Evolutionary conservation across 2,329 filamentous ascomycete genomes (phyloP).

Genomic region (Capronia americana): DNA sequence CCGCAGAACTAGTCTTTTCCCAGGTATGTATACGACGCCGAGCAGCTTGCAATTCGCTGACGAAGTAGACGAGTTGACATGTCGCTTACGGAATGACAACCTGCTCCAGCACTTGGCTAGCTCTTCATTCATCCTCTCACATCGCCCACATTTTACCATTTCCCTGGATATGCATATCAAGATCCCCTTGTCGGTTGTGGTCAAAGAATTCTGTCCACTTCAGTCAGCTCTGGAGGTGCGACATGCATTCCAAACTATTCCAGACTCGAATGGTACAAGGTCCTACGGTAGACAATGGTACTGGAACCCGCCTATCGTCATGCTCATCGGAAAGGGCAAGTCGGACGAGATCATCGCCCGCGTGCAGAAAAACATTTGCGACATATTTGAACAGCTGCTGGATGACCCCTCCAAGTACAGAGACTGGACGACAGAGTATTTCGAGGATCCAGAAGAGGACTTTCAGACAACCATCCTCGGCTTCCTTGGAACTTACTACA

Average conservation of each 20-base stretch:
- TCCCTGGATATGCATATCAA: slow-evolving; percentile 27
- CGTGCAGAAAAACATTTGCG: slow-evolving; percentile 16
- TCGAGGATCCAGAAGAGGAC: slow-evolving; percentile 21
- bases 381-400: slow-evolving; percentile 27
- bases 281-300: slow-evolving; percentile 13
- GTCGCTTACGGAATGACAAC: slow-evolving; percentile 12
- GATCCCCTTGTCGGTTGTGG: slow-evolving; percentile 19
- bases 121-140: slow-evolving; percentile 14
- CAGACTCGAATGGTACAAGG: slow-evolving; percentile 18
- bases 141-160: slow-evolving; percentile 21
- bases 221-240: slow-evolving; percentile 19
- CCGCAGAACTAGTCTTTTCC: slow-evolving; percentile 23
- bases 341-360: slow-evolving; percentile 6
- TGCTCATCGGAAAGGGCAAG: slow-evolving; percentile 24
- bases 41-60: background rate
- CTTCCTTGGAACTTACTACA: slow-evolving; percentile 32
- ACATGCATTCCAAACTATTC: slow-evolving; percentile 18
- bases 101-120: slow-evolving; percentile 24
- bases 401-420: slow-evolving; percentile 17
- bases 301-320: slow-evolving; percentile 36
- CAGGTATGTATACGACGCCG: slow-evolving; percentile 16
- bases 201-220: slow-evolving; percentile 28
- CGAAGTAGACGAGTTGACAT: slow-evolving; percentile 31
- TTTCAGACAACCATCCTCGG: slow-evolving; percentile 29
- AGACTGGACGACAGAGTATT: slow-evolving; percentile 32